Evolutionary conservation across 2,329 filamentous ascomycete genomes (phyloP).

Genomic region (Aureobasidium sp.): DNA sequence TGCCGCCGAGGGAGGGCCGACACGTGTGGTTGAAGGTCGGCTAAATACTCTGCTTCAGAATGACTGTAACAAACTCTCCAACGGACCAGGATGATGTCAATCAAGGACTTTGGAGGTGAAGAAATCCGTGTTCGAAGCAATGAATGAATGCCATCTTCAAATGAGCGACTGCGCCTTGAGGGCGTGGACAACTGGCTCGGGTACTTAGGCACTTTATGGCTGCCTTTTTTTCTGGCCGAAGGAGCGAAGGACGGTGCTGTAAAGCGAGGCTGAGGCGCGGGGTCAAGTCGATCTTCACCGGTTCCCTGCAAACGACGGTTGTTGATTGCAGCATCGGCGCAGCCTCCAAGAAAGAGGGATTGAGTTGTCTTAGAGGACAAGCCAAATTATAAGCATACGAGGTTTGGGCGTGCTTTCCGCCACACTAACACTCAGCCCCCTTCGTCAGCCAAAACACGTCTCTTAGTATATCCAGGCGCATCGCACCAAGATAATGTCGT

Average conservation of each 20-base stretch:
- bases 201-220: neutral
- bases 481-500: neutral
- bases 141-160: slow-evolving; percentile 11
- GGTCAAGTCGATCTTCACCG: slow-evolving; percentile 10
- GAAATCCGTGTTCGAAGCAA: neutral
- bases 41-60: neutral
- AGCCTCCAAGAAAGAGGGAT: neutral
- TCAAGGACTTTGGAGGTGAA: neutral
- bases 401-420: neutral
- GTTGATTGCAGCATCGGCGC: neutral
- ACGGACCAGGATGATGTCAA: neutral
- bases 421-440: neutral
- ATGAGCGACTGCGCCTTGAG: slow-evolving; percentile 4
- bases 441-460: neutral
- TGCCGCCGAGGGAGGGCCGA: neutral
- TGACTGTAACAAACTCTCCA: neutral
- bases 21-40: slow-evolving; percentile 2
- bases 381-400: neutral
- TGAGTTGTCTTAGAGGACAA: neutral
- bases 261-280: slow-evolving; percentile 7
- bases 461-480: neutral
- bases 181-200: neutral
- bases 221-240: slow-evolving; percentile 3
- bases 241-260: neutral
- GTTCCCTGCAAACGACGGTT: neutral